These are phyloP conservation scores for Candida sojae DNA, from an alignment of 1,139 yeast genomes.

Conservation along the genomic window DNA sequence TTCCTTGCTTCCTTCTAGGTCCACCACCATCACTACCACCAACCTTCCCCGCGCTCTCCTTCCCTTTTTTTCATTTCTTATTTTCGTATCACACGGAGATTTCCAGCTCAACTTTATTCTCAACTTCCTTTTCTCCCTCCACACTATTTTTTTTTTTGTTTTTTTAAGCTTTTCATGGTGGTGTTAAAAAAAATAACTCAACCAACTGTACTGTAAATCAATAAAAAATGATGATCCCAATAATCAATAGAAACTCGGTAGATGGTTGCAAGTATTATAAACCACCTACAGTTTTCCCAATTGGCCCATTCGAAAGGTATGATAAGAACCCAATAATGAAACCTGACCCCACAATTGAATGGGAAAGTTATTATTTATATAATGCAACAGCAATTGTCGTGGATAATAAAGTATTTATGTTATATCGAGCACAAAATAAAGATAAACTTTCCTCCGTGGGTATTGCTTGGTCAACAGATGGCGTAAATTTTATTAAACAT, in stretches of 20 bases:
- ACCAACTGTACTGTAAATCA: neutral
- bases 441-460: slow-evolving; percentile 39
- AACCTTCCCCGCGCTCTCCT: no score
- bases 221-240: slow-evolving; percentile 31
- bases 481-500: slow-evolving; percentile 33
- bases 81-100: no score
- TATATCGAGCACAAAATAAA: slow-evolving; percentile 44
- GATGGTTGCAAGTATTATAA: slow-evolving; percentile 37
- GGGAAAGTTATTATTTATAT: slow-evolving; percentile 43
- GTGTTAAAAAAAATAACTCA: no score
- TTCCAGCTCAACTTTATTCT: no score
- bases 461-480: slow-evolving; percentile 45
- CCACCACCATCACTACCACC: no score
- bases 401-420: slow-evolving; percentile 37
- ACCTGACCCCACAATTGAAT: slow-evolving; percentile 42
- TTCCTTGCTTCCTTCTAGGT: no score
- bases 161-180: no score
- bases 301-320: slow-evolving; percentile 44
- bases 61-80: no score
- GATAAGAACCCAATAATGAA: slow-evolving; percentile 38
- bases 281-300: slow-evolving; percentile 41
- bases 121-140: no score
- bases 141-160: no score
- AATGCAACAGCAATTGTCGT: slow-evolving; percentile 49
- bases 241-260: slow-evolving; percentile 24